Evolutionary conservation across 352 stramenopile genomes (phyloP), one percentile per base, ranked within the genome.

Genomic region (Globisporangium polare): DNA sequence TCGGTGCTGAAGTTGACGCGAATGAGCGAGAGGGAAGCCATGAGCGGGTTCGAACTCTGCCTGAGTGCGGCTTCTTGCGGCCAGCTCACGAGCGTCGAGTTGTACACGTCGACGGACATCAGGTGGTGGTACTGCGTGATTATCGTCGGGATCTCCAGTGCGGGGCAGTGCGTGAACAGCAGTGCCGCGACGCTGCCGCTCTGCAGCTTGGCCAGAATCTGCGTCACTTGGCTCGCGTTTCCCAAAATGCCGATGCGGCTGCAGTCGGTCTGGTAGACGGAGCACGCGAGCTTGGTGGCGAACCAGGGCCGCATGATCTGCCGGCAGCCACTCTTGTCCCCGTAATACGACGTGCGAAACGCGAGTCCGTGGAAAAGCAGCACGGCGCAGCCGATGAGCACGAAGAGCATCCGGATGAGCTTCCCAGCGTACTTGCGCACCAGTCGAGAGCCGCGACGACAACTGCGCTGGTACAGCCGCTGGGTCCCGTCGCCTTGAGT

Each of bases 41-140:
- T 69, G 24, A 75, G 75, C 0, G 68, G 60, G 45, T 85, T 66
- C 1, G 60, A 49, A 7, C 65, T 67, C 24, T 85, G 75, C 10
- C 73, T 78, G 41, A 88, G 58, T 15, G 69, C 71, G 3, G 75
- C 72, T 0, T 82, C 64, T 0, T 15, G 22, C 0, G 54, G 58
- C 77, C 79, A 89, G 22, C 73, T 61, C 0, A 58, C 26, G 0
- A 87, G 58, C 1, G 79, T 81, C 12, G 74, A 75, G 51, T 89
- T 89, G 65, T 69, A 89, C 1, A 86, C 64, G 22, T 89, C 77
- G 56, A 89, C 39, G 7, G 75, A 67, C 15, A 86, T 53, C 2
- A 89, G 41, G 13, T 84, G 75, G 15, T 42, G 49, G 41, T 84
- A 83, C 10, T 61, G 39, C 3, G 43, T 62, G 22, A 89, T 57